Percentiles rank a stretch among this genome's conserved stretches.
Conservation (phyloP, 768 basidiomycete species). For the Pulveroboletus sp. region DNA sequence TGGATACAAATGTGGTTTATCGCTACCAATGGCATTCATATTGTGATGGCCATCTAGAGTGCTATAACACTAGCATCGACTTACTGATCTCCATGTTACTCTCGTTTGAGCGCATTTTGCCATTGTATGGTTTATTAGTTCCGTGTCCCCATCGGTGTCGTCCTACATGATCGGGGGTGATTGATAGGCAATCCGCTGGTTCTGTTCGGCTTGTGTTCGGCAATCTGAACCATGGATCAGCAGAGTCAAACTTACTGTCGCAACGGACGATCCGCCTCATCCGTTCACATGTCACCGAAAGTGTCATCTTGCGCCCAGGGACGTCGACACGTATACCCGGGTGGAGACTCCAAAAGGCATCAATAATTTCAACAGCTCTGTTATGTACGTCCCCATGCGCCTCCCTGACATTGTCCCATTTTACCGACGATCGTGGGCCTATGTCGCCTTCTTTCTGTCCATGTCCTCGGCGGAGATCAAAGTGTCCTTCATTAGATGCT, state of each 20-base stretch:
- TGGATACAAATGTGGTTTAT: no score
- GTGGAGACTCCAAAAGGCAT: background rate
- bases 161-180: no score
- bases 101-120: no score
- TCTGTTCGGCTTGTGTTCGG: no score
- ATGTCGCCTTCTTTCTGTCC: conserved; percentile 20
- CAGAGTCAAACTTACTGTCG: background rate
- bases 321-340: background rate
- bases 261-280: background rate
- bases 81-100: no score
- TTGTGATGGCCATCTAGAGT: no score
- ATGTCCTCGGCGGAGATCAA: conserved; percentile 19
- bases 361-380: background rate
- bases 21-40: no score
- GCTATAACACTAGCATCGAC: no score
- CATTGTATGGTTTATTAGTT: no score
- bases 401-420: background rate
- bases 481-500: conserved; percentile 54
- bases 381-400: conserved; percentile 3
- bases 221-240: no score
- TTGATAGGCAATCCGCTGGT: no score
- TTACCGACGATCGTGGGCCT: conserved; percentile 25
- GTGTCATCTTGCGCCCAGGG: background rate
- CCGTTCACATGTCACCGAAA: conserved; percentile 3
- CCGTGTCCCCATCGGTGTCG: no score